Evolutionary conservation across 108 stramenopile species (phyloP), one percentile per base, ranked within the genome.

Genomic region (Schizochytrium sp.): DNA sequence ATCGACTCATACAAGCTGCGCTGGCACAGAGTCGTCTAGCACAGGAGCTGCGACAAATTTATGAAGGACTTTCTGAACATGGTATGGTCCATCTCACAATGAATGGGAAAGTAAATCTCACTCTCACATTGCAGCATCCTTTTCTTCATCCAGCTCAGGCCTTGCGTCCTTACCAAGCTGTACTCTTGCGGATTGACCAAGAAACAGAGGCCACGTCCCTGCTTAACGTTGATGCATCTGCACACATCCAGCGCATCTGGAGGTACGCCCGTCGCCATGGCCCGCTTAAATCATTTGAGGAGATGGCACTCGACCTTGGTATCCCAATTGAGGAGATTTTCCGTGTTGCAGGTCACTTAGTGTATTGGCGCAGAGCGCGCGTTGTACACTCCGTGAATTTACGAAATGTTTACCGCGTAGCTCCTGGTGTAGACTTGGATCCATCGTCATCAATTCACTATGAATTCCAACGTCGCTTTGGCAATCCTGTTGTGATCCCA

Each of bases 261-360:
- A n/a, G 53, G 15, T 83, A 83, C 76, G 47, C 76, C 12, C 10
- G 47, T 10, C 47, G 50, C 45, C 53, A 55, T 42, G 76, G 76
- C 5, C 76, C 76, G 0, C 47, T 49, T 1, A 83, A 83, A 28
- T 83, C 76, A 8, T 83, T 83, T 42, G 10, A 42, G 40, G 76
- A 83, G 0, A 42, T 50, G 7, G 5, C 76, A 53, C 53, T 83
- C 15, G 76, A 49, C 50, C 76, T 83, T 38, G 50, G 53, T 40
- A 83, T 83, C 8, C 76, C 76, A n/a, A 83, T 83, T 42, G 50
- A 83, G 38, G 76, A 83, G 76, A 40, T 83, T 42, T 83, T 2
- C n/a, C 47, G 76, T n/a, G 15, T 83, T n/a, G 47, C 76, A 40
- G 76, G 17, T 83, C 76, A 83, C 47, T 40, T 83, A 5, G 50